These are phyloP conservation scores for Penicillium canariense DNA, from an alignment of 495 filamentous ascomycete species.

Conservation along the genomic window DNA sequence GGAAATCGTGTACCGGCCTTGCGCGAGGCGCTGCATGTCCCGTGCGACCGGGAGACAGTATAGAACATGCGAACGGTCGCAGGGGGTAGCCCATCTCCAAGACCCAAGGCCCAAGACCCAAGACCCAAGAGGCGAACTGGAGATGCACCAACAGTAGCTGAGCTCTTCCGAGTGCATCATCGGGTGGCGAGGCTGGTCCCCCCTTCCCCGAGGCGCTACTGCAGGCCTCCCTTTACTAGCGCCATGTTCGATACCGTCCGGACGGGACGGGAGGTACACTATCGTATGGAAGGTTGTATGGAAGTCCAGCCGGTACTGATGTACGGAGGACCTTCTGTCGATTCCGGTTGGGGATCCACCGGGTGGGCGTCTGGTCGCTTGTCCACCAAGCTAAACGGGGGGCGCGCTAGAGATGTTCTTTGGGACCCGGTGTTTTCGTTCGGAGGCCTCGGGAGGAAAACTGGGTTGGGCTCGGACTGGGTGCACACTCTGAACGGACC, in stretches of 20 bases:
- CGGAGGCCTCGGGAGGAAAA: conserved; percentile 15
- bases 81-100: not conserved
- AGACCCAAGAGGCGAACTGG: not conserved
- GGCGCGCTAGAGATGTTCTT: conserved; percentile 41
- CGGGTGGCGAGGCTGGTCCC: conserved; percentile 21
- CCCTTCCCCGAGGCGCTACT: conserved; percentile 25
- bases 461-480: too few species aligned
- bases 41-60: not conserved
- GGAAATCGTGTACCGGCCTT: not conserved
- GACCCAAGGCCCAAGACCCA: not conserved
- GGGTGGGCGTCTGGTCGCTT: too few species aligned
- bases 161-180: conserved; percentile 7
- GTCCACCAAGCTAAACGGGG: too few species aligned
- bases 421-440: conserved; percentile 26
- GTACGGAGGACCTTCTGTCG: not conserved
- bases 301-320: too few species aligned
- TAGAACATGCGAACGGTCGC: not conserved
- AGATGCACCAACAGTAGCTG: not conserved
- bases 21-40: not conserved
- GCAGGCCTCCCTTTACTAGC: conserved; percentile 23
- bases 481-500: too few species aligned
- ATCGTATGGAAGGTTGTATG: not conserved
- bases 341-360: conserved; percentile 21
- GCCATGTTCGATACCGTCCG: conserved; percentile 8
- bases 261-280: not conserved